Percentiles rank a stretch among this genome's conserved stretches.
phyloP scores from a whole-genome alignment of 805 yeast genomes.

The Kluyveromyces siamensis region DNA sequence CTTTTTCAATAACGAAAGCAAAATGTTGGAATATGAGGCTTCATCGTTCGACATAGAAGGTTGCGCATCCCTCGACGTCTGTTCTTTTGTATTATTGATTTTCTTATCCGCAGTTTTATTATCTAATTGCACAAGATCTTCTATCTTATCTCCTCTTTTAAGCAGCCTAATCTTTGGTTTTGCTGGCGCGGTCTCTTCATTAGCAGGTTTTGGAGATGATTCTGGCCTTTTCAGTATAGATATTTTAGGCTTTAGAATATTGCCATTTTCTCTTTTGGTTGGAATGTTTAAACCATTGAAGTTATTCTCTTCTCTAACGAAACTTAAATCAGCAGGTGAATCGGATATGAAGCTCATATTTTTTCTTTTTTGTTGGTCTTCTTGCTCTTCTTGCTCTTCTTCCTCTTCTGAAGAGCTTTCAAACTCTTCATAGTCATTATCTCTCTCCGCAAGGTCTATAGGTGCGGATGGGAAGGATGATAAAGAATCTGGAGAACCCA shows the following conservation, averaged over 20 bases:
- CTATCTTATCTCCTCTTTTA: conserved; percentile 31
- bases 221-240: conserved; percentile 16
- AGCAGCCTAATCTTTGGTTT: conserved; percentile 29
- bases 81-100: background rate
- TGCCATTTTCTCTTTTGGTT: background rate
- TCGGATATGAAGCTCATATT: conserved; percentile 4
- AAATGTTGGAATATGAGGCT: background rate
- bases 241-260: conserved; percentile 12
- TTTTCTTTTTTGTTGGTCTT: conserved; percentile 1
- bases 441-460: background rate
- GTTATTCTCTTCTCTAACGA: background rate
- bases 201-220: background rate
- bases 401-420: conserved; percentile 22
- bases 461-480: conserved; percentile 25
- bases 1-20: background rate
- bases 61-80: background rate
- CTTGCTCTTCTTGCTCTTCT: conserved; percentile 14
- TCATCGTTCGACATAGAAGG: background rate
- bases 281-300: background rate
- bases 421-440: conserved; percentile 18
- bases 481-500: background rate
- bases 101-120: background rate
- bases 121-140: conserved; percentile 9
- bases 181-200: conserved; percentile 3
- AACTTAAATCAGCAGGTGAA: background rate